phyloP scores from a whole-genome alignment of 805 yeast genomes.

The Candida koratica region DNA sequence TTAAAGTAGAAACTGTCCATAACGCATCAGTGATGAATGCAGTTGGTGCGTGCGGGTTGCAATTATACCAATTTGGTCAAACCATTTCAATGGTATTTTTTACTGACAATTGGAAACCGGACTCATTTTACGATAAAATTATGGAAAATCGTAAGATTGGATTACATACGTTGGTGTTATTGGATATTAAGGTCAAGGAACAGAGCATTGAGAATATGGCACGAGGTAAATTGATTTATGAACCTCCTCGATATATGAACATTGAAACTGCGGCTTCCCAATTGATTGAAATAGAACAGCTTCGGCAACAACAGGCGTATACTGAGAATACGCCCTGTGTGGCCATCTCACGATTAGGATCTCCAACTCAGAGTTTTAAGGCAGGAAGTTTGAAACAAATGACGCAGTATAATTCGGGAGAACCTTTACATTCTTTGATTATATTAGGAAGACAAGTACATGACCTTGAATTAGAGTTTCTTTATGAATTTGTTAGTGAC shows the following conservation, averaged over 20 bases:
- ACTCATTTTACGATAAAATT: conserved; percentile 85
- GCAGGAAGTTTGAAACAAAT: conserved; percentile 81
- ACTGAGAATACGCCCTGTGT: conserved; percentile 88
- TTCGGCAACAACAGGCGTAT: conserved; percentile 72
- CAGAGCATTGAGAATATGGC: conserved; percentile 94
- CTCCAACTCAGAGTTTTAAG: conserved; percentile 75
- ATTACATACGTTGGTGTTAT: conserved; percentile 78
- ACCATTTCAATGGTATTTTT: conserved; percentile 95
- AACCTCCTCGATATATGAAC: conserved; percentile 96
- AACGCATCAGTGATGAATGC: conserved; percentile 98
- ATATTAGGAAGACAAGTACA: conserved; percentile 92
- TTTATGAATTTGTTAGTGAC: conserved; percentile 71
- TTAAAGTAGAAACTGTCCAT: conserved; percentile 78
- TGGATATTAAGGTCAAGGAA: conserved; percentile 95
- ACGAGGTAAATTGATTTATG: conserved; percentile 85
- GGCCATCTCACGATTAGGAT: conserved; percentile 87
- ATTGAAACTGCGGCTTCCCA: conserved; percentile 87
- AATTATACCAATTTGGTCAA: conserved; percentile 92
- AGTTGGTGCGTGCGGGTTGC: conserved; percentile 96
- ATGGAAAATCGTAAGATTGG: conserved; percentile 89
- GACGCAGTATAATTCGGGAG: conserved; percentile 84
- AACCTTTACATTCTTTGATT: conserved; percentile 87
- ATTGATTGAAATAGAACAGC: conserved; percentile 81
- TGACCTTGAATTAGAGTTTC: conserved; percentile 83
- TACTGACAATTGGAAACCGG: conserved; percentile 95